Evolutionary conservation across 352 stramenopile genomes (phyloP).

Genomic region (Phytophthora uliginosa): DNA sequence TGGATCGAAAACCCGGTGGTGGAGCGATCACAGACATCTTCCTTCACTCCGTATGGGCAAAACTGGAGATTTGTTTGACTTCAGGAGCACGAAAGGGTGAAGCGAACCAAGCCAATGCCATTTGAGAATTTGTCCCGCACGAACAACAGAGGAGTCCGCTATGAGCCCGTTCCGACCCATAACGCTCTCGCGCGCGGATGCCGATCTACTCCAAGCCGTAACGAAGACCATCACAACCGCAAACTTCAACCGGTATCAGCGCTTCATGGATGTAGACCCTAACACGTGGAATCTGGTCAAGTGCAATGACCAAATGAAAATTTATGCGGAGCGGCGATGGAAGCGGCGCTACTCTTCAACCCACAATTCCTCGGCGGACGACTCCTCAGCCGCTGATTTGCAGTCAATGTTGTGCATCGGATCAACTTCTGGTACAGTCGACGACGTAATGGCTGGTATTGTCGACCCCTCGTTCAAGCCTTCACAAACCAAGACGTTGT

Average conservation of each 20-base stretch:
- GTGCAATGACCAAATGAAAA: conserved; percentile 24
- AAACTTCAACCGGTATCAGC: conserved; percentile 43
- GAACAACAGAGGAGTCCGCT: not conserved
- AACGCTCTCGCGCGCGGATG: conserved; percentile 27
- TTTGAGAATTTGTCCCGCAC: conserved; percentile 17
- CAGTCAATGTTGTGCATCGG: conserved; percentile 32
- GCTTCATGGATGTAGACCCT: conserved; percentile 18
- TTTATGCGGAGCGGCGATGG: conserved; percentile 25
- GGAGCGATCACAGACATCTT: conserved; percentile 12
- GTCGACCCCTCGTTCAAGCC: conserved; percentile 31
- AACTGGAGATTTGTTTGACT: conserved; percentile 15
- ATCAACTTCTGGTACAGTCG: conserved; percentile 34
- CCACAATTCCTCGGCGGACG: not conserved
- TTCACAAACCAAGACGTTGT: conserved; percentile 36
- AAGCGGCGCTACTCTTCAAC: conserved; percentile 6
- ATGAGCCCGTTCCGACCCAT: conserved; percentile 42
- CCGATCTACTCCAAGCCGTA: conserved; percentile 28
- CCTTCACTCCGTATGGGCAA: conserved; percentile 30
- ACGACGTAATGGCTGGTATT: conserved; percentile 47
- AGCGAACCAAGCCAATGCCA: not conserved
- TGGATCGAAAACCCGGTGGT: conserved; percentile 3
- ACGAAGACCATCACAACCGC: conserved; percentile 39
- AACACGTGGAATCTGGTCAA: conserved; percentile 39
- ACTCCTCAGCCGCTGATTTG: conserved; percentile 16
- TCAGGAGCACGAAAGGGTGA: not conserved